A percentile compares a stretch with the other conserved stretches of the same genome.
Evolutionary conservation across 371 early-diverging fungal genomes (phyloP).

Genomic region (Rhizopus microsporus): DNA sequence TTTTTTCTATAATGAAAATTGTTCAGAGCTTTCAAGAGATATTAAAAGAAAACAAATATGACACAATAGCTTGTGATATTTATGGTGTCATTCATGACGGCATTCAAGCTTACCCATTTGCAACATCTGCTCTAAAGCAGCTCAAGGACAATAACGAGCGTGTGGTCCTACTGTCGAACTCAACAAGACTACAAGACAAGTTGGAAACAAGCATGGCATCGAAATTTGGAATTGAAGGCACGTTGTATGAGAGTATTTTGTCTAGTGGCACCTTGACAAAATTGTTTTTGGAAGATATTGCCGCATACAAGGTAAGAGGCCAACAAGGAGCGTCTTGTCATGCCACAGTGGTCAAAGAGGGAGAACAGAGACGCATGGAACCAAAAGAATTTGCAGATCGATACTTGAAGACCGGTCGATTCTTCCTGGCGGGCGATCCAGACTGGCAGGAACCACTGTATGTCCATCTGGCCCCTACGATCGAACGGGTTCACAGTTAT

Average conservation of each 20-base stretch:
- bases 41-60: conserved; percentile 20
- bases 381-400: conserved; percentile 25
- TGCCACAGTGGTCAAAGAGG: conserved; percentile 18
- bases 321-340: conserved; percentile 14
- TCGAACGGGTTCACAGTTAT: conserved; percentile 24
- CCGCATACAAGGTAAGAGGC: conserved; percentile 9
- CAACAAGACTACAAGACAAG: conserved; percentile 35
- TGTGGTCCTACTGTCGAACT: conserved; percentile 43
- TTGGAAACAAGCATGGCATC: conserved; percentile 29
- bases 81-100: conserved; percentile 53
- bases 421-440: conserved; percentile 36
- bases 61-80: conserved; percentile 47
- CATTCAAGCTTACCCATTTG: conserved; percentile 31
- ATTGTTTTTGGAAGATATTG: conserved; percentile 29
- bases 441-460: conserved; percentile 45
- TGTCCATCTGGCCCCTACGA: conserved; percentile 20
- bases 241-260: conserved; percentile 32
- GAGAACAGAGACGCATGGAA: conserved; percentile 16
- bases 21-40: conserved; percentile 23
- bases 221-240: conserved; percentile 28
- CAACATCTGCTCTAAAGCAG: conserved; percentile 25
- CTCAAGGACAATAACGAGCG: conserved; percentile 19
- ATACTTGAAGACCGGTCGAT: conserved; percentile 34
- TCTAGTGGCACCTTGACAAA: conserved; percentile 46
- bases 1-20: conserved; percentile 20